Evolutionary conservation across 2,329 filamentous ascomycete species (phyloP).

Genomic region (Orbilia javanica): DNA sequence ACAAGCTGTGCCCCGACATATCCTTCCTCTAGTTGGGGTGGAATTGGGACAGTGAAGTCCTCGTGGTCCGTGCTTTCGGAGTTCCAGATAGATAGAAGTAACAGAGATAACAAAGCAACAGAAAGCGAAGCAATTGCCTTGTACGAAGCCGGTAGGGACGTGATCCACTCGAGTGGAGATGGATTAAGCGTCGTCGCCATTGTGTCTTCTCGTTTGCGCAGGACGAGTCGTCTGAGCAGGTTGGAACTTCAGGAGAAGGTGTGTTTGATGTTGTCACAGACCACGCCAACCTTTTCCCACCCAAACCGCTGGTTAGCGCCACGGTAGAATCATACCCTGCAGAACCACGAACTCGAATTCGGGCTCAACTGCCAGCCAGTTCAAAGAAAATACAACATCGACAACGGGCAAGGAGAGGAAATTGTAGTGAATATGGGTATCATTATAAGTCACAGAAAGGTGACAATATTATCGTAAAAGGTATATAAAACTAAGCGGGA

Average conservation of each 20-base stretch:
- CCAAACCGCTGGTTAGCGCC: not conserved
- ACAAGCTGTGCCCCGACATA: conserved; percentile 40
- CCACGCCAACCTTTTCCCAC: conserved; percentile 2
- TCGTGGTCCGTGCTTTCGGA: conserved; percentile 43
- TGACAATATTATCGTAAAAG: not conserved
- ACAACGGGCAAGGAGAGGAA: not conserved
- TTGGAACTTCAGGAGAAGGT: conserved; percentile 6
- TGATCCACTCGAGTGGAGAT: conserved; percentile 28
- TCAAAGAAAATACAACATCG: not conserved
- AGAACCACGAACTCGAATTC: not conserved
- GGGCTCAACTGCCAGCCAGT: not conserved
- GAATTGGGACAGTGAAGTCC: conserved; percentile 34
- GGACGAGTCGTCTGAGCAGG: conserved; percentile 15
- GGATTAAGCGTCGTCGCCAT: conserved; percentile 29
- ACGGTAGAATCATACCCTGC: not conserved
- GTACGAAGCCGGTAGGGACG: conserved; percentile 9
- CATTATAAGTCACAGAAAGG: conserved; percentile 14
- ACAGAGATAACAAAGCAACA: conserved; percentile 14
- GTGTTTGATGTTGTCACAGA: conserved; percentile 7
- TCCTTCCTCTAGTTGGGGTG: conserved; percentile 37
- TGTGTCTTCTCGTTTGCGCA: conserved; percentile 13
- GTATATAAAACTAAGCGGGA: not conserved
- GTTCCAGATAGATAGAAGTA: conserved; percentile 27
- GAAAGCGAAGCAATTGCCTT: conserved; percentile 33
- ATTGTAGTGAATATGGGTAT: conserved; percentile 11